Base-by-base conservation (phyloP, 164 flowering plant genomes). In the Sedum album region DNA sequence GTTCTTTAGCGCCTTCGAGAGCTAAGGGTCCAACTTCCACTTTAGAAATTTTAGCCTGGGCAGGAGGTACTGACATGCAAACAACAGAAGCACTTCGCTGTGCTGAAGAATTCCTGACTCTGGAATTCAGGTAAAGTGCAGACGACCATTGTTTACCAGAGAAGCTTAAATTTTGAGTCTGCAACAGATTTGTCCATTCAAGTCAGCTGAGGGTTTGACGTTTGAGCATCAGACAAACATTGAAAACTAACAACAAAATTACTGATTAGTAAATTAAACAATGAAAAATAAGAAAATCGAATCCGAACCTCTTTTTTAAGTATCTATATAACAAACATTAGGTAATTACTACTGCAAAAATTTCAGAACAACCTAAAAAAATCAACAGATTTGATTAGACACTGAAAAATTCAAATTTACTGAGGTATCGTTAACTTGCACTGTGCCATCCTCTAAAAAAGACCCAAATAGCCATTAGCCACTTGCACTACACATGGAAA, bases 1-100 rank as follows among this genome's bases (percentile, higher is more conserved):
- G 96, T 48, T 86, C 94, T 75, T 83, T 85, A n/a, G 82, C 89
- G 76, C 82, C 87, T 72, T 95, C 99, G 30, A 95, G 87, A 57
- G 73, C 79, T 68, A 89, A 36, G 42, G 99, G 99, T 49, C 88
- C 72, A 79, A 92, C 97, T 2, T 84, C 69, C 73, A 89, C 83
- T 74, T 95, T 95, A 13, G 85, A 75, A 65, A 65, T 70, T 68
- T 76, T 76, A 42, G 87, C 90, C 77, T 90, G 90, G 57, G 31
- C 61, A 26, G 31, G 31, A 76, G 85, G 93, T 70, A 92, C 88
- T 39, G 96, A 89, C 96, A 87, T 84, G 82, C 88, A 82, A 25
- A 81, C 76, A 69, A 68, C 66, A 21, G 25, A 72, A 35, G 66
- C 78, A 64, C 74, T 76, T 71, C 77, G 79, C 53, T 72, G 73